phyloP scores from a whole-genome alignment of 1,284 basidiomycete genomes.

The Malassezia slooffiae region DNA sequence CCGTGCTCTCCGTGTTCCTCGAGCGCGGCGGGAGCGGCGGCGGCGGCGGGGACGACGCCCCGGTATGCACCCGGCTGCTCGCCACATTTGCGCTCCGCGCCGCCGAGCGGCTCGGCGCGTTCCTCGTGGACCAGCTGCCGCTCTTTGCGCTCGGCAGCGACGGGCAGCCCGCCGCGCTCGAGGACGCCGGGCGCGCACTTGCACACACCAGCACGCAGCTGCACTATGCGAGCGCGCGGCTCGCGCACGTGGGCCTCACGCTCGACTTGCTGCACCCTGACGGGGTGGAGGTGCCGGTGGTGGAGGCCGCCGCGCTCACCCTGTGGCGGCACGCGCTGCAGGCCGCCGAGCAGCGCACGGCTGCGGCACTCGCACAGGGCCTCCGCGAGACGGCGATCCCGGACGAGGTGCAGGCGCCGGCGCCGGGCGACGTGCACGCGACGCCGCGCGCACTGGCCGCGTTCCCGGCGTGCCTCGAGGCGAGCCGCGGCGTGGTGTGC shows the following conservation, averaged over 20 bases:
- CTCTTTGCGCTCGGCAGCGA: neutral
- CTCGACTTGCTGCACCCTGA: neutral
- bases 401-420: neutral
- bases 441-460: neutral
- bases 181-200: neutral
- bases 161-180: neutral
- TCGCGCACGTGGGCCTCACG: neutral
- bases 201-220: neutral
- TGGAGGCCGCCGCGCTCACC: neutral
- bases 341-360: neutral
- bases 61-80: neutral
- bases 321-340: neutral
- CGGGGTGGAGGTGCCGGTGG: too few relatives aligned
- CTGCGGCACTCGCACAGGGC: too few relatives aligned
- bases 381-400: too few relatives aligned
- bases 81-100: slow-evolving; percentile 2
- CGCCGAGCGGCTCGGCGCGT: neutral
- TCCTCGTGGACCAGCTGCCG: neutral
- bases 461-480: neutral
- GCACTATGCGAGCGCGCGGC: neutral
- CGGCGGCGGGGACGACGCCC: too few relatives aligned
- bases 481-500: neutral
- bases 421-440: neutral
- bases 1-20: slow-evolving; percentile 4
- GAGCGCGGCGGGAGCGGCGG: neutral